A percentile compares a stretch with the other conserved stretches of the same genome.
These are phyloP conservation scores for Yamadazyma songkhlaensis DNA, from an alignment of 1,139 yeast genomes.

Conservation along the genomic window DNA sequence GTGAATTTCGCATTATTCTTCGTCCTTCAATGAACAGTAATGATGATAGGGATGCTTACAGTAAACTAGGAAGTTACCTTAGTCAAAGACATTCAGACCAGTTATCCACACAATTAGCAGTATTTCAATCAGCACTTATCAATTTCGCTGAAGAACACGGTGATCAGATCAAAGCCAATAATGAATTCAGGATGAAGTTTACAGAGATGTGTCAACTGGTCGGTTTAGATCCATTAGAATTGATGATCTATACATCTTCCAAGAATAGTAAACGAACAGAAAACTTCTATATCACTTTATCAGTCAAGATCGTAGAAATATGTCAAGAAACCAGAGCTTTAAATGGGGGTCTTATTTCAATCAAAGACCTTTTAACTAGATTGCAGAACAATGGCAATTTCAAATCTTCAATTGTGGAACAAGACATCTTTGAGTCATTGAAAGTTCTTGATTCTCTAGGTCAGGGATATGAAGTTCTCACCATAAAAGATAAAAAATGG, in stretches of 20 bases:
- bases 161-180: constrained; percentile 59
- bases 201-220: constrained; percentile 72
- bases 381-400: constrained; percentile 20
- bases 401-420: constrained; percentile 16
- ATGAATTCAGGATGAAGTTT: constrained; percentile 67
- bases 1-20: neutral
- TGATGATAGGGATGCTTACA: constrained; percentile 27
- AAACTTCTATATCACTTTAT: constrained; percentile 62
- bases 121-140: constrained; percentile 58
- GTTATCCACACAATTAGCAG: constrained; percentile 55
- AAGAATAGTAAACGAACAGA: constrained; percentile 24
- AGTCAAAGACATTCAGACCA: constrained; percentile 46
- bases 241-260: constrained; percentile 26
- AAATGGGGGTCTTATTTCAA: constrained; percentile 77
- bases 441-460: constrained; percentile 26
- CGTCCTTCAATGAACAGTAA: neutral
- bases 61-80: constrained; percentile 23
- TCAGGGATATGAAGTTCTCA: constrained; percentile 34
- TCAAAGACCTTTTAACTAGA: constrained; percentile 51
- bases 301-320: constrained; percentile 70
- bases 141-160: constrained; percentile 64
- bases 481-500: constrained; percentile 38
- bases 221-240: constrained; percentile 79
- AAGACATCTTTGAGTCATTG: constrained; percentile 21
- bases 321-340: constrained; percentile 67